These are phyloP conservation scores for Cordyceps farinosa DNA, from an alignment of 2,329 filamentous ascomycete genomes.

Conservation along the genomic window DNA sequence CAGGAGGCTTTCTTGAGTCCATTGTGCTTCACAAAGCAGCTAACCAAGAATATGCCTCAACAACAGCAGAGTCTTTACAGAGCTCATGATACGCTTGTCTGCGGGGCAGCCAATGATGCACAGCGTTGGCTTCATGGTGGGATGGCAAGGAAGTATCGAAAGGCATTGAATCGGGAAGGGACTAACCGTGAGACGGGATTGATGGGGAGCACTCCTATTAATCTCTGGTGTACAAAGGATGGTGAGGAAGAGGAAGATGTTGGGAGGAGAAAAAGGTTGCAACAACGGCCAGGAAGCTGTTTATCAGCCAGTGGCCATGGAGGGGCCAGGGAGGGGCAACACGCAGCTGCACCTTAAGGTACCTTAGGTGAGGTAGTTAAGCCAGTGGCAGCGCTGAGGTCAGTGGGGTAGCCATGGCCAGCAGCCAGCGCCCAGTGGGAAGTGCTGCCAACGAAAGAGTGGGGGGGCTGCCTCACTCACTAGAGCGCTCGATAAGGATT, in stretches of 20 bases:
- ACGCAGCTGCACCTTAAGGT: background rate
- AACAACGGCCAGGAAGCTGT: constrained; percentile 13
- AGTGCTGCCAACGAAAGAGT: background rate
- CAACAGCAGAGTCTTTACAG: background rate
- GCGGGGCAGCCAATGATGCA: background rate
- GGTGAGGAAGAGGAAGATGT: constrained; percentile 12
- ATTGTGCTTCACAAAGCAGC: background rate
- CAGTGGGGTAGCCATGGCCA: background rate
- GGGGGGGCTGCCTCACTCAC: background rate
- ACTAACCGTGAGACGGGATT: constrained; percentile 4
- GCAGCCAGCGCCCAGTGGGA: too few species aligned
- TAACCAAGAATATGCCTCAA: constrained; percentile 25
- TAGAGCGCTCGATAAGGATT: too few species aligned
- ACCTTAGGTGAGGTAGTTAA: background rate
- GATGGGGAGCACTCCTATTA: background rate
- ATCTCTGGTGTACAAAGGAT: background rate
- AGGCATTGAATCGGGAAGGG: background rate
- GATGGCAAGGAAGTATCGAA: background rate
- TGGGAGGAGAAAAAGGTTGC: constrained; percentile 16
- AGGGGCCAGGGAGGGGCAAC: constrained; percentile 17
- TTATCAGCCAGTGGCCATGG: constrained; percentile 10
- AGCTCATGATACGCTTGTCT: background rate
- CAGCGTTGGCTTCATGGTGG: constrained; percentile 15
- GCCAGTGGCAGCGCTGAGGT: background rate
- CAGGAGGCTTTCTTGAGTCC: background rate